phyloP scores from a whole-genome alignment of 106 monocot genomes.

The Phalaenopsis equestris region DNA sequence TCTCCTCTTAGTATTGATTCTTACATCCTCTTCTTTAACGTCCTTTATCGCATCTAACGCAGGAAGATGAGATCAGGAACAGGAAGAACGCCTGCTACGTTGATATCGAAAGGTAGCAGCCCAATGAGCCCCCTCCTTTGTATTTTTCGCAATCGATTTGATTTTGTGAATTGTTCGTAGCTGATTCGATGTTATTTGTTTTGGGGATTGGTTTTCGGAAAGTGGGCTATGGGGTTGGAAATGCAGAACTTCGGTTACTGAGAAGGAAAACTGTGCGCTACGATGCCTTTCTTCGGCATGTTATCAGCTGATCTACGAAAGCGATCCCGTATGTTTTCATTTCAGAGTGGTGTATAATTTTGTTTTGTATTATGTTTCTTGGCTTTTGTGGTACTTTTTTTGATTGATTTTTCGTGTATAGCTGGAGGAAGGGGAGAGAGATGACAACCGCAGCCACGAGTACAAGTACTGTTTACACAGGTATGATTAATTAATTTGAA shows the following conservation, averaged over 20 bases:
- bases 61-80: constrained; percentile 73
- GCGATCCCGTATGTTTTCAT: constrained; percentile 56
- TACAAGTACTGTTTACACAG: constrained; percentile 13
- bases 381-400: background rate
- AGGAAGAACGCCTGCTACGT: constrained; percentile 85
- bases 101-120: constrained; percentile 74
- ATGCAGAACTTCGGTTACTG: constrained; percentile 59
- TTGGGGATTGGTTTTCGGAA: background rate
- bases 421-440: constrained; percentile 13
- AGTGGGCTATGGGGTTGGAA: constrained; percentile 88
- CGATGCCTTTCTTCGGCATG: constrained; percentile 78
- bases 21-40: background rate
- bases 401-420: background rate
- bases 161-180: background rate
- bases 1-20: background rate
- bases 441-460: constrained; percentile 3
- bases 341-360: background rate
- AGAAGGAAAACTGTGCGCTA: constrained; percentile 86
- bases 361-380: background rate
- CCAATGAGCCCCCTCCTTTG: background rate
- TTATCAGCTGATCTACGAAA: constrained; percentile 63
- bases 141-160: background rate
- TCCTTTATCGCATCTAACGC: background rate
- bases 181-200: background rate
- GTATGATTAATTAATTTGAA: constrained; percentile 1